Base-by-base conservation (phyloP, 1,284 basidiomycete species). In the Moniliophthora roreri region DNA sequence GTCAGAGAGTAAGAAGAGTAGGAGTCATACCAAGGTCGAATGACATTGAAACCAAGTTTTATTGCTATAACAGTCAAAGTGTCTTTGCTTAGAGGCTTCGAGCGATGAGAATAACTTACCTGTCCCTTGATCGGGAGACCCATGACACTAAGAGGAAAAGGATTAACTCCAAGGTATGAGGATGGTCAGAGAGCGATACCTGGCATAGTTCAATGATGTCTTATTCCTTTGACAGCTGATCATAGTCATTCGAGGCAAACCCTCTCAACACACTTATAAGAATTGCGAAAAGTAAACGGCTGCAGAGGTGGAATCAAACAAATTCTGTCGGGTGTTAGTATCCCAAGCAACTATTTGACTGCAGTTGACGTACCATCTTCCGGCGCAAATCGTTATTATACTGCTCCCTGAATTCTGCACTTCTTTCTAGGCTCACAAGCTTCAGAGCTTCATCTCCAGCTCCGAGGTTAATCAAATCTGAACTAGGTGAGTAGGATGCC, bases 281-380 rank as follows among this genome's bases (percentile, higher is more conserved):
- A 78, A 85, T 62, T 85, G 84, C 1, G 80, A 83, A 63, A 86
- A 85, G 63, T 85, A 87, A 5, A 85, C 84, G 1, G 81, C 79
- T 0, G 83, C 84, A 87, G 65, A 3, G 84, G 80, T 0, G 82
- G 79, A 46, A 87, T 84, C 37, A 81, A n/a, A 60, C 9, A 72
- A 56, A 61, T 87, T 85, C 80, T 85, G 38, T 16, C 7, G 48
- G 32, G 5, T 23, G 32, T 36, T 16, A 54, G 21, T n/a, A 39
- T 39, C 5, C 16, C 54, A 41, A 20, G 23, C 28, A 39, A 48
- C 24, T 26, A 10, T 41, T 10, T 36, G 24, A 13, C 8, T 4
- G n/a, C 26, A 46, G 34, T 26, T 46, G n/a, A 67, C 73, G 21
- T 60, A 84, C 84, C 63, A 87, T 66, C 67, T 87, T 87, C 61